phyloP scores from a whole-genome alignment of 2,329 filamentous ascomycete genomes.

The Trichoderma afroharzianum region DNA sequence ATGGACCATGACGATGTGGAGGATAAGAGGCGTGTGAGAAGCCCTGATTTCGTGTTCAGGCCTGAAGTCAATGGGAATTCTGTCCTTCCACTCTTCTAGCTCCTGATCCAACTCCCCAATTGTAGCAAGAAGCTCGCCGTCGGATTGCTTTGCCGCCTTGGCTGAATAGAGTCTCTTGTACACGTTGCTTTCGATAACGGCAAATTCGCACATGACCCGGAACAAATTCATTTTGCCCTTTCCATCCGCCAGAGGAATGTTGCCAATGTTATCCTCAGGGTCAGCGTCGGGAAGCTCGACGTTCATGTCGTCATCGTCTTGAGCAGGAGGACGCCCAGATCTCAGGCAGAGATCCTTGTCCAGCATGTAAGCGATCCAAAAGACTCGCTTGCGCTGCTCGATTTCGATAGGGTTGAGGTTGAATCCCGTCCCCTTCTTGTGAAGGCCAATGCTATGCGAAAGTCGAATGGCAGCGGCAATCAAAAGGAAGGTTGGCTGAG shows the following conservation, averaged over 20 bases:
- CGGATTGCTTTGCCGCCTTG: conserved; percentile 84
- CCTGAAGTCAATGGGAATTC: conserved; percentile 91
- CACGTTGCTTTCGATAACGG: conserved; percentile 87
- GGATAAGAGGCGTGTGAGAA: conserved; percentile 84
- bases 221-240: conserved; percentile 95
- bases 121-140: conserved; percentile 88
- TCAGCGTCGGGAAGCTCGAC: conserved; percentile 91
- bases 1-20: conserved; percentile 91
- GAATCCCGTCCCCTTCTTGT: conserved; percentile 89
- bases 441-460: conserved; percentile 89
- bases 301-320: conserved; percentile 77
- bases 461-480: conserved; percentile 87
- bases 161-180: conserved; percentile 93
- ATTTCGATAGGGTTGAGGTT: conserved; percentile 91
- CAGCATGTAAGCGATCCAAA: conserved; percentile 64
- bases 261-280: conserved; percentile 87
- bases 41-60: conserved; percentile 95
- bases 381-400: conserved; percentile 72
- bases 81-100: conserved; percentile 93
- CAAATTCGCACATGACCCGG: conserved; percentile 85
- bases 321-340: conserved; percentile 56
- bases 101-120: conserved; percentile 91
- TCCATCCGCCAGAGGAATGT: conserved; percentile 84
- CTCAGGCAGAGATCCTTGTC: conserved; percentile 61
- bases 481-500: conserved; percentile 87